Evolutionary conservation across 1,284 basidiomycete species (phyloP).

Genomic region (Cystobasidium slooffiae): DNA sequence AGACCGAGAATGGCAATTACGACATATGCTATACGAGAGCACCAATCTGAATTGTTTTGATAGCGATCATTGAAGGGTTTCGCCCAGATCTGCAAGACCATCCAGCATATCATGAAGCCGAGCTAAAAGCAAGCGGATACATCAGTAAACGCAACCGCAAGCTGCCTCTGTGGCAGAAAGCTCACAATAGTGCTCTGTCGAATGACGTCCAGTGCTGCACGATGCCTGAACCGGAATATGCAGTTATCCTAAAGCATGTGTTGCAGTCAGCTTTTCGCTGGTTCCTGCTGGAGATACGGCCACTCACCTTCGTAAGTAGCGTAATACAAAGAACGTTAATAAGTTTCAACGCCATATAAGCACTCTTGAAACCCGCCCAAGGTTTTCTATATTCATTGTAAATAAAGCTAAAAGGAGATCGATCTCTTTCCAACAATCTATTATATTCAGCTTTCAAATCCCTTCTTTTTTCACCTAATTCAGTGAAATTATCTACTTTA

Average conservation of each 20-base stretch:
- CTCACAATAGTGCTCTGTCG: conserved; percentile 62
- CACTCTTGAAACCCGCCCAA: conserved; percentile 62
- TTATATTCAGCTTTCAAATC: conserved; percentile 71
- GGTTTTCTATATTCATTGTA: conserved; percentile 72
- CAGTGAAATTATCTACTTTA: conserved; percentile 70
- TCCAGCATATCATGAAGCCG: conserved; percentile 66
- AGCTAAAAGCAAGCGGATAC: conserved; percentile 61
- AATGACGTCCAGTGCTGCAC: conserved; percentile 63
- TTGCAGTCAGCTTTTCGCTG: background rate
- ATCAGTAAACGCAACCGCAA: background rate
- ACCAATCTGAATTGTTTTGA: conserved; percentile 67
- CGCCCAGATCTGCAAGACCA: conserved; percentile 66
- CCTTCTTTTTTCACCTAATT: conserved; percentile 68
- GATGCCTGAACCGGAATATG: conserved; percentile 66
- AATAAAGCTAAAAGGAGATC: conserved; percentile 71
- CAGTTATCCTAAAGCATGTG: conserved; percentile 66
- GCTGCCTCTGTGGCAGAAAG: background rate
- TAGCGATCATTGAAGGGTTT: conserved; percentile 73
- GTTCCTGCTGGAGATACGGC: background rate
- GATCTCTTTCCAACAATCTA: conserved; percentile 68
- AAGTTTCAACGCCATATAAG: conserved; percentile 65
- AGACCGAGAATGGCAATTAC: conserved; percentile 49
- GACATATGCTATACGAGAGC: conserved; percentile 41
- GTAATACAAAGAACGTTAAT: conserved; percentile 70
- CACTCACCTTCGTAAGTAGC: conserved; percentile 61